Evolutionary conservation across 2,329 filamentous ascomycete genomes (phyloP), one percentile per base, ranked within the genome.

Genomic region (Didymella segeticola): DNA sequence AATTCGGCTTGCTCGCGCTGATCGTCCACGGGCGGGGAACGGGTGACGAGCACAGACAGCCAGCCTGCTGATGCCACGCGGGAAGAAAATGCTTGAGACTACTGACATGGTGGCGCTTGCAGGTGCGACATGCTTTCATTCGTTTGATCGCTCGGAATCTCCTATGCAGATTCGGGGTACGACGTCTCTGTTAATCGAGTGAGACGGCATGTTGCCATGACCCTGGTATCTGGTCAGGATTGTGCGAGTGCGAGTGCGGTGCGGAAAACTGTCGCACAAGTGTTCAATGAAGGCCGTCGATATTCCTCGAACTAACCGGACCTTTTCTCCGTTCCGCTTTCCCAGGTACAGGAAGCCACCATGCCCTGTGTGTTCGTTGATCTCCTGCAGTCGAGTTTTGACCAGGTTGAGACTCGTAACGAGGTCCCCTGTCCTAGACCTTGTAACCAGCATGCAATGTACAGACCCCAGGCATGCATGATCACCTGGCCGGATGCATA

Each of bases 21-120:
- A 47, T 53, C 42, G 37, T 36, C 22, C 29, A 53, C 43, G 36
- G 42, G 42, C 27, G 50, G 49, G 38, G 25, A 33, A 26, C 48
- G 43, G 37, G 43, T 30, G 25, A 23, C 34, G 37, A 19, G 17
- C 36, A 46, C 48, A 42, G 23, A 17, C 42, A 22, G 22, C 20
- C 36, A 41, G 48, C 20, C 33, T 39, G 14, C 30, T 42, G 29
- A 20, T 34, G 19, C 10, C 27, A 45, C 17, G 12, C 31, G 34
- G 22, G 26, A 52, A 12, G 29, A 34, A 27, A 31, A 33, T 39
- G 34, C 23, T 46, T 38, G 36, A 30, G 42, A 34, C 15, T 33
- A 42, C 23, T 17, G 25, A 27, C 23, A 25, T 31, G 45, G 36
- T 53, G 25, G 43, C 43, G 49, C 29, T 31, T 42, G 15, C 23